Conservation (phyloP, 345 rosid genomes). For the Hevea brasiliensis region DNA sequence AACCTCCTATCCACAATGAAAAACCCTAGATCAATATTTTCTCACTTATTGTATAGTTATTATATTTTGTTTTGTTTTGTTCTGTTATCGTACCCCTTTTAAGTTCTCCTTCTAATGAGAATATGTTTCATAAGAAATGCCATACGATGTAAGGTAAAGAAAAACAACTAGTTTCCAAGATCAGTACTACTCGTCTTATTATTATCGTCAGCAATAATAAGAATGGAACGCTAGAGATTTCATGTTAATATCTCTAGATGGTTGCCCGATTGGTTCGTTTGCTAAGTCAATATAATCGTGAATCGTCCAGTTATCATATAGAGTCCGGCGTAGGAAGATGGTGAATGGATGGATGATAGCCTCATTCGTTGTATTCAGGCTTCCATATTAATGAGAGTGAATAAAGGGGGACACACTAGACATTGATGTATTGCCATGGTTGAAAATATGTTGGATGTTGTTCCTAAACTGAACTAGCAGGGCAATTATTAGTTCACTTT, state of each 20-base stretch:
- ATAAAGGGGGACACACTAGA: conserved; percentile 24
- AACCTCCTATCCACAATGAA: conserved; percentile 93
- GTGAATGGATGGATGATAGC: conserved; percentile 10
- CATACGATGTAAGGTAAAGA: neutral
- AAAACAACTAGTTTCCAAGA: neutral
- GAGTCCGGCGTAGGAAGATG: conserved; percentile 9
- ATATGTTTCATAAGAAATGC: neutral
- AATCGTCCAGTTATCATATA: too few species aligned
- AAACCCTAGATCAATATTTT: conserved; percentile 37
- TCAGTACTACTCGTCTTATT: neutral
- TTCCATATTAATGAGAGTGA: conserved; percentile 22
- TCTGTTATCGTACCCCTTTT: too few species aligned
- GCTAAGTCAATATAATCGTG: too few species aligned
- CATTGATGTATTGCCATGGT: conserved; percentile 15
- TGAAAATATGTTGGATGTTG: conserved; percentile 3
- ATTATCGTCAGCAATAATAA: neutral
- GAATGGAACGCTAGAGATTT: neutral
- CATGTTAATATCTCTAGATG: neutral
- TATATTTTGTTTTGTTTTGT: neutral
- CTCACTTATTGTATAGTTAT: neutral
- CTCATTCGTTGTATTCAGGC: neutral
- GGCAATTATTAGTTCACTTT: neutral
- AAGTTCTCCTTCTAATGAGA: too few species aligned
- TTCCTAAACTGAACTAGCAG: neutral
- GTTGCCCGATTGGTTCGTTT: neutral